phyloP scores from a whole-genome alignment of 78 protist species.

The Dictyostelium capitatum region DNA sequence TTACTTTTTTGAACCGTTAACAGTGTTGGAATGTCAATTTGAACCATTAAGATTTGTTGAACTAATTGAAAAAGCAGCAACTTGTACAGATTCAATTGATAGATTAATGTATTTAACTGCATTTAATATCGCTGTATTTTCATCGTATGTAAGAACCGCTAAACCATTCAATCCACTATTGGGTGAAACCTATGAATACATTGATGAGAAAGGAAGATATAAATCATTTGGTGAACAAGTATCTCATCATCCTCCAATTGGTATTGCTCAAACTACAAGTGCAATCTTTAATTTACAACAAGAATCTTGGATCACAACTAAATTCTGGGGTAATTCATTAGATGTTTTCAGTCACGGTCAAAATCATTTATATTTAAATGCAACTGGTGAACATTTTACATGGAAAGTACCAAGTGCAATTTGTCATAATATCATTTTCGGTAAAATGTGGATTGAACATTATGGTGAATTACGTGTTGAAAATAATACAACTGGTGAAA shows the following conservation, averaged over 20 bases:
- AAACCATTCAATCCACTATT: slow-evolving; percentile 84
- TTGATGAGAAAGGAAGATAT: slow-evolving; percentile 54
- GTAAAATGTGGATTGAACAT: slow-evolving; percentile 87
- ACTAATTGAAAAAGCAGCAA: slow-evolving; percentile 71
- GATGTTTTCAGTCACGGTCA: slow-evolving; percentile 74
- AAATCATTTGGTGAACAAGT: slow-evolving; percentile 82
- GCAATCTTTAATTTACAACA: slow-evolving; percentile 55
- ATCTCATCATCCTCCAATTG: slow-evolving; percentile 88
- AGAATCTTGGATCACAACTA: slow-evolving; percentile 75
- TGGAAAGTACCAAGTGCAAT: slow-evolving; percentile 66
- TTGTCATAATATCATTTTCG: slow-evolving; percentile 77
- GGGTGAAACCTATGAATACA: slow-evolving; percentile 81
- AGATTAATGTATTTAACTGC: slow-evolving; percentile 75
- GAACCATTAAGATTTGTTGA: slow-evolving; percentile 71
- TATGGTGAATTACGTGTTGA: slow-evolving; percentile 64
- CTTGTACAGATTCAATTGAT: slow-evolving; percentile 43
- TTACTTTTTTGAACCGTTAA: slow-evolving; percentile 80
- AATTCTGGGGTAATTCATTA: slow-evolving; percentile 85
- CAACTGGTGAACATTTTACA: slow-evolving; percentile 38
- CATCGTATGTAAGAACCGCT: slow-evolving; percentile 60
- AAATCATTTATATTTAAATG: slow-evolving; percentile 37
- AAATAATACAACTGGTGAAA: slow-evolving; percentile 46
- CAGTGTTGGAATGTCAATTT: slow-evolving; percentile 62
- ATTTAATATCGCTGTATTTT: slow-evolving; percentile 68
- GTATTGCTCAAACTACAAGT: slow-evolving; percentile 54